Evolutionary conservation across 2,329 filamentous ascomycete genomes (phyloP).

Genomic region (Colletotrichum neosansevieriae): DNA sequence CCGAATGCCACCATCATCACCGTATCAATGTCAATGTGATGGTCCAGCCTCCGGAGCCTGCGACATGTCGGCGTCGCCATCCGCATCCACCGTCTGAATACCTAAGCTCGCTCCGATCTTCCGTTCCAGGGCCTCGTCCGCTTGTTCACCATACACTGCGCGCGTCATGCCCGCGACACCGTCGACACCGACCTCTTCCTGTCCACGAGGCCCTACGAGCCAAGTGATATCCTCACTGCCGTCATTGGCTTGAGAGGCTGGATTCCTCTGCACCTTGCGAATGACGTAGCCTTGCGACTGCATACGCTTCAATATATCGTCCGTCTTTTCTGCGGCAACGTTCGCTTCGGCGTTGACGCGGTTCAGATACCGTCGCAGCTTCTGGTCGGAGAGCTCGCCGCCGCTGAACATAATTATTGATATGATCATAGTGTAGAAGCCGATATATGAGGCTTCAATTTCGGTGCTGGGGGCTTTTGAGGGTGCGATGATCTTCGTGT

Average conservation of each 20-base stretch:
- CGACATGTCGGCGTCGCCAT: constrained; percentile 39
- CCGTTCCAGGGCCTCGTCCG: constrained; percentile 66
- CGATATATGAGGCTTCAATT: constrained; percentile 83
- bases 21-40: constrained; percentile 30
- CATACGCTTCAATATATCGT: constrained; percentile 79
- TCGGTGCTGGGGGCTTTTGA: constrained; percentile 73
- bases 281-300: constrained; percentile 87
- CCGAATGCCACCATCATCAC: neutral
- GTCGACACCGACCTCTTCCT: constrained; percentile 83
- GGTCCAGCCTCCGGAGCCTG: constrained; percentile 29
- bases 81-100: constrained; percentile 50
- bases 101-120: constrained; percentile 73
- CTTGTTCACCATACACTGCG: constrained; percentile 65
- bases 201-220: constrained; percentile 86
- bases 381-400: constrained; percentile 80
- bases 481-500: constrained; percentile 75
- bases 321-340: constrained; percentile 81
- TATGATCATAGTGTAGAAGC: constrained; percentile 83
- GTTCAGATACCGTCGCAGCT: constrained; percentile 80
- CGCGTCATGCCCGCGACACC: constrained; percentile 79
- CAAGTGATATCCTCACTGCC: constrained; percentile 85
- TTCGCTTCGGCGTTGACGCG: constrained; percentile 82
- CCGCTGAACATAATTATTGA: constrained; percentile 80
- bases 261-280: constrained; percentile 74
- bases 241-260: constrained; percentile 59